Percentiles rank a stretch among this genome's conserved stretches.
Conservation (phyloP, 371 early-diverging fungal species). For the Cokeromyces recurvatus region DNA sequence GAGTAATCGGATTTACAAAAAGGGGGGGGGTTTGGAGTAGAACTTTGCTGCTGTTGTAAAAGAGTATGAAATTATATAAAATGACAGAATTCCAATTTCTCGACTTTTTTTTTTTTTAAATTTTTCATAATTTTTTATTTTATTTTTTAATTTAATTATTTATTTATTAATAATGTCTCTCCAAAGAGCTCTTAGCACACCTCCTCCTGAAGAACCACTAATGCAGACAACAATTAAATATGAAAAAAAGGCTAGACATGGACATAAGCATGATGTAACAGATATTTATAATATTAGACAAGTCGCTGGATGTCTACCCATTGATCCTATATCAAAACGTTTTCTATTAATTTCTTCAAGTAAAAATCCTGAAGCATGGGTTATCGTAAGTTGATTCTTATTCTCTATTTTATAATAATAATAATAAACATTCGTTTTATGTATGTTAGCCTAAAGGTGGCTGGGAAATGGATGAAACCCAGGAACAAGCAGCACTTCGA, state of each 20-base stretch:
- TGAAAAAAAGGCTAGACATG: constrained; percentile 40
- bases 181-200: not conserved
- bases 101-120: too few relatives aligned
- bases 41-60: too few relatives aligned
- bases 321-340: constrained; percentile 44
- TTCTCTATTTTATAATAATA: too few relatives aligned
- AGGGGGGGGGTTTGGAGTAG: too few relatives aligned
- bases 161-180: too few relatives aligned
- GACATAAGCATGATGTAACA: constrained; percentile 31
- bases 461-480: constrained; percentile 65
- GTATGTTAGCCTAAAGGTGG: constrained; percentile 57
- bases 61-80: too few relatives aligned
- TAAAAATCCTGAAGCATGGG: constrained; percentile 51
- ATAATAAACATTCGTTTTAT: too few relatives aligned
- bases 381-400: constrained; percentile 33
- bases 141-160: too few relatives aligned
- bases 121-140: too few relatives aligned
- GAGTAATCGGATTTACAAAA: too few relatives aligned
- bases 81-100: too few relatives aligned
- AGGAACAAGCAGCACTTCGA: constrained; percentile 58
- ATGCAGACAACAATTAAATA: constrained; percentile 20
- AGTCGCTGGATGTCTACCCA: constrained; percentile 61
- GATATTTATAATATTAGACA: constrained; percentile 36
- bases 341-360: constrained; percentile 52
- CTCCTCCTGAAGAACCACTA: constrained; percentile 7